Evolutionary conservation across 2,329 filamentous ascomycete genomes (phyloP), one percentile per base, ranked within the genome.

Genomic region (Cladophialophora yegresii): DNA sequence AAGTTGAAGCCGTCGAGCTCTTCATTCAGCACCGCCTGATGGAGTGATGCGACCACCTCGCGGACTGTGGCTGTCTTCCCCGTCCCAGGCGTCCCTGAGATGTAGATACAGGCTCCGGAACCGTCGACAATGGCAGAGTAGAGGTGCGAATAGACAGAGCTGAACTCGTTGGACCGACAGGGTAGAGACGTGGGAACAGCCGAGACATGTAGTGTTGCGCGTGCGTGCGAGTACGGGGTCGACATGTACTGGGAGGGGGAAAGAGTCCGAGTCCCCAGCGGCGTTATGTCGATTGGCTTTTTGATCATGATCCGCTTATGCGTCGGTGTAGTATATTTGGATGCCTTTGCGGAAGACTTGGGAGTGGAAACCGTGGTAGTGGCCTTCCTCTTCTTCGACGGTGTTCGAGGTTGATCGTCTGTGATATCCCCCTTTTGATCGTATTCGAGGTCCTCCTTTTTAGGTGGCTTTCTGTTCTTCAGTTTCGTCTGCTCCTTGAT

Each of bases 1-100:
- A 99, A 99, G 64, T 97, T 96, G 77, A 99, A 99, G 75, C 98
- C 93, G 73, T 99, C 95, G 49, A 99, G 84, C 77, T 98, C 93
- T 73, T 99, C 95, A 7, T 89, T 87, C 54, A 87, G 84, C 0
- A 98, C 95, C 0, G 92, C 88, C n/a, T 89, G 87, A 71, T 98
- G 93, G 8, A 99, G 84, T 66, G 92, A 89, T 4, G 90, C 87
- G 16, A 99, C 90, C 0, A 98, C 95, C 77, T 99, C 95, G 54
- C 95, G 89, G 9, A 99, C 95, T 0, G 96, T 99, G 12, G 95
- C 95, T 1, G 95, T 99, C 77, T 99, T 99, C 32, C 95, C 95
- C 0, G 95, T 99, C 7, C 96, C 95, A 0, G 96, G 95, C 0
- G 93, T 98, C n/a, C 95, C 95, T 0, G 95, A 98, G 65, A 99